These are phyloP conservation scores for Middelhovenomyces tepae DNA, from an alignment of 805 yeast genomes.

Conservation along the genomic window DNA sequence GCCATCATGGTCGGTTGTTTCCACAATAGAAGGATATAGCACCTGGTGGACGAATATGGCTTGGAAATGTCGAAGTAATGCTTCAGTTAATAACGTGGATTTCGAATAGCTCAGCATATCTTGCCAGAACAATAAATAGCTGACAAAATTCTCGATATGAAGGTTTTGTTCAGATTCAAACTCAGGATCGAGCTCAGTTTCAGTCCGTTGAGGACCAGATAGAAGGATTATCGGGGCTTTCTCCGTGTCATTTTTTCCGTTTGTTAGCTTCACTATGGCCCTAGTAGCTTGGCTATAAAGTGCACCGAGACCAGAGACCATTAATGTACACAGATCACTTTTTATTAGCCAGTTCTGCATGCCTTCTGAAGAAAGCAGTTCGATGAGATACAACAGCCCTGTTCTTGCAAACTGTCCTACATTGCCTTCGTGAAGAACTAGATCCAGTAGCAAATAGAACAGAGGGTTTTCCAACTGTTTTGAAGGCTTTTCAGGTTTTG, in stretches of 20 bases:
- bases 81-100: conserved; percentile 10
- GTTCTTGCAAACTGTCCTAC: conserved; percentile 23
- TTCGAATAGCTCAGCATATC: conserved; percentile 18
- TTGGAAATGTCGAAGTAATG: conserved; percentile 19
- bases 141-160: conserved; percentile 15
- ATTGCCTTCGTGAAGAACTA: conserved; percentile 20
- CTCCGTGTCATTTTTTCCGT: no score
- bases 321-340: conserved; percentile 22
- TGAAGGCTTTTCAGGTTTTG: no score
- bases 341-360: conserved; percentile 20
- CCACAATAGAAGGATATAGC: conserved; percentile 21
- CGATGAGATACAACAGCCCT: conserved; percentile 21
- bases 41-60: conserved; percentile 21
- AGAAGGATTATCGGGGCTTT: no score
- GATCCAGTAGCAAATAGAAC: conserved; percentile 19
- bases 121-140: conserved; percentile 24
- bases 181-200: neutral
- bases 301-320: conserved; percentile 27
- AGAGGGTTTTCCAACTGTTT: conserved; percentile 18
- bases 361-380: conserved; percentile 14
- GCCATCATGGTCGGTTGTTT: conserved; percentile 14
- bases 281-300: conserved; percentile 18
- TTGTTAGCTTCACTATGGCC: no score
- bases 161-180: neutral
- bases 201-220: neutral